Base-by-base conservation (phyloP, 164 flowering plant species). In the Dillenia suffruticosa region DNA sequence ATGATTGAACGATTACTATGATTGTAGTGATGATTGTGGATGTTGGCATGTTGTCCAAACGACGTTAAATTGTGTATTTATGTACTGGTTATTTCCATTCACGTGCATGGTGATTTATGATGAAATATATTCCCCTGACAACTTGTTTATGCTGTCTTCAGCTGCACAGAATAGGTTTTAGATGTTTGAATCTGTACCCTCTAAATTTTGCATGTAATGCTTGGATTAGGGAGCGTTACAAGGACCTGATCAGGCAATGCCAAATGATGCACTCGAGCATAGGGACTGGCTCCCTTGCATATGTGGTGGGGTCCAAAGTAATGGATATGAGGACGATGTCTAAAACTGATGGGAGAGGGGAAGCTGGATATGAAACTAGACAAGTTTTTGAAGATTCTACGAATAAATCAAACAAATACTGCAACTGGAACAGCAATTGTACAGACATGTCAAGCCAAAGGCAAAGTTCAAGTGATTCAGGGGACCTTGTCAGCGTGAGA, bases 281-380 rank as follows among this genome's bases (percentile, higher is more conserved):
- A 46, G 97, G 97, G 59, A 86, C 97, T 68, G 97, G 97, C 58
- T 73, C 85, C 48, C 86, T 88, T 69, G 97, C 97, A 12, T 84
- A 80, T 77, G 82, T 71, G 65, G 92, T 88, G 63, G 97, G 97
- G 9, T 86, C 97, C 55, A 90, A 90, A 73, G 87, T 90, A 68
- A 84, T 90, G 97, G 97, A 90, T 78, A 74, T 80, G 74, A 77
- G 97, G 68, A 79, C 77, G 54, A 58, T 78, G 49, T 79, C 87
- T 56, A 83, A 77, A 73, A 82, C 77, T 56, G 80, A 72, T 55
- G 58, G 62, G 40, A 61, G 51, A 67, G 69, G 68, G 49, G 82
- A 81, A 70, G 75, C 74, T 64, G 79, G 72, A 58, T 51, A 17
- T 13, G 53, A 63, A 76, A 74, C 68, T 56, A 62, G 66, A 64